Evolutionary conservation across 306 rosid genomes (phyloP).

Genomic region (Casuarina equisetifolia): DNA sequence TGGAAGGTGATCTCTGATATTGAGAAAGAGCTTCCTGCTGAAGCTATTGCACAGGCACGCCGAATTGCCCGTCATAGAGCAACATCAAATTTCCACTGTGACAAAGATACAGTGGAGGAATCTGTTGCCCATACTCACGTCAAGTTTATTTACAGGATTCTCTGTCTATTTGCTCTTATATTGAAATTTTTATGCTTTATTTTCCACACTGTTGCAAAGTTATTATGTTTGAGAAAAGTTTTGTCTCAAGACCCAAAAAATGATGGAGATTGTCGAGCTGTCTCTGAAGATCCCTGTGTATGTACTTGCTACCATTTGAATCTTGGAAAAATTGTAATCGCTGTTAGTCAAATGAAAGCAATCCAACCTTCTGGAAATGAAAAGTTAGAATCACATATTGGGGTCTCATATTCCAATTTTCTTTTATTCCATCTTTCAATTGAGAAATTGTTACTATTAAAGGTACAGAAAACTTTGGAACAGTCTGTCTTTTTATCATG

Average conservation of each 20-base stretch:
- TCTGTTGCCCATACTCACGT: conserved; percentile 10
- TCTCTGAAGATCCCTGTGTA: conserved; percentile 35
- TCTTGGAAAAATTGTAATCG: conserved; percentile 55
- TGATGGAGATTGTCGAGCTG: conserved; percentile 39
- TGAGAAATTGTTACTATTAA: conserved; percentile 50
- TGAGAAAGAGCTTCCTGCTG: conserved; percentile 75
- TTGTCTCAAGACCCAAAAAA: conserved; percentile 38
- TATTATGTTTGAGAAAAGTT: conserved; percentile 28
- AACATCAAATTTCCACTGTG: conserved; percentile 41
- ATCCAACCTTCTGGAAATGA: conserved; percentile 47
- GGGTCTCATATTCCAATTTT: conserved; percentile 44
- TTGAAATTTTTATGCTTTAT: conserved; percentile 49
- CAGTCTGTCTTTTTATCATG: conserved; percentile 68
- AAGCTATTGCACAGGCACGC: conserved; percentile 77
- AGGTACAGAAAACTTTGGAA: conserved; percentile 50
- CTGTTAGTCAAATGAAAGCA: conserved; percentile 47
- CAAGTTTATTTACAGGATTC: conserved; percentile 38
- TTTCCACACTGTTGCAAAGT: conserved; percentile 30
- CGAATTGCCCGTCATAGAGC: conserved; percentile 80
- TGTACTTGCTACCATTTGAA: conserved; percentile 52
- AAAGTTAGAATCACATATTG: conserved; percentile 55
- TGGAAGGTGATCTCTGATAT: conserved; percentile 64
- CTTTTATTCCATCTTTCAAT: conserved; percentile 45
- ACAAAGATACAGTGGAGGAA: conserved; percentile 27
- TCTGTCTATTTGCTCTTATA: conserved; percentile 33